phyloP scores from a whole-genome alignment of 768 basidiomycete species.

The Filobasidium wieringae region DNA sequence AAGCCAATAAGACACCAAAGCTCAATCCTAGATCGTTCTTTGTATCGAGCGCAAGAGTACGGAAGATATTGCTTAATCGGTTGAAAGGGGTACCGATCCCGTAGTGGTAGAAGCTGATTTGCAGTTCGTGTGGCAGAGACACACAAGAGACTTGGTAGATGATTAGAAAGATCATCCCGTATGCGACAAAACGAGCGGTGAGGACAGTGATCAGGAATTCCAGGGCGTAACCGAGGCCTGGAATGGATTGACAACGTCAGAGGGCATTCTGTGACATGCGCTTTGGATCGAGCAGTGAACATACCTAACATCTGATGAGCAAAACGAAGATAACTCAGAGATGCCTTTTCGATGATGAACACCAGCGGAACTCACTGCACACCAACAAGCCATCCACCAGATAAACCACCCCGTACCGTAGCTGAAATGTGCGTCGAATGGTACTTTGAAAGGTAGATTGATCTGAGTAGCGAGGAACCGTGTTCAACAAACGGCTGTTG shows the following conservation, averaged over 20 bases:
- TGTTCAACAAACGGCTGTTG: not conserved
- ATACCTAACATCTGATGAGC: no score
- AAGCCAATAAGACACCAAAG: conserved; percentile 34
- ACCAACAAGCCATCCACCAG: conserved; percentile 36
- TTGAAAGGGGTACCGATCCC: conserved; percentile 37
- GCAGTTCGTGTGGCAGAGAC: conserved; percentile 33
- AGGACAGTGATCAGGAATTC: conserved; percentile 37
- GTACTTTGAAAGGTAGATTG: conserved; percentile 43
- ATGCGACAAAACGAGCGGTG: conserved; percentile 37
- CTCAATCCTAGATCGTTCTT: conserved; percentile 34
- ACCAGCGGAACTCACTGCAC: conserved; percentile 31
- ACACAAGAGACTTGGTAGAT: conserved; percentile 30
- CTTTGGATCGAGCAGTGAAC: no score
- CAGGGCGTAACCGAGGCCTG: conserved; percentile 15
- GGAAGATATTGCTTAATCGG: conserved; percentile 26
- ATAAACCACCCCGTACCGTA: conserved; percentile 40
- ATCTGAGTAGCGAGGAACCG: conserved; percentile 21
- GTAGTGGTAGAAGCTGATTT: conserved; percentile 36
- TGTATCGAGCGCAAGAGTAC: conserved; percentile 39
- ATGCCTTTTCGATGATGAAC: no score
- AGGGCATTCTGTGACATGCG: no score
- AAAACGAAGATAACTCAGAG: no score
- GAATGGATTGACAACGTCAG: no score
- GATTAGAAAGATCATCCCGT: conserved; percentile 35
- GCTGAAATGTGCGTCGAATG: conserved; percentile 41